Conservation (phyloP, 306 rosid genomes). For the Prunus davidiana region DNA sequence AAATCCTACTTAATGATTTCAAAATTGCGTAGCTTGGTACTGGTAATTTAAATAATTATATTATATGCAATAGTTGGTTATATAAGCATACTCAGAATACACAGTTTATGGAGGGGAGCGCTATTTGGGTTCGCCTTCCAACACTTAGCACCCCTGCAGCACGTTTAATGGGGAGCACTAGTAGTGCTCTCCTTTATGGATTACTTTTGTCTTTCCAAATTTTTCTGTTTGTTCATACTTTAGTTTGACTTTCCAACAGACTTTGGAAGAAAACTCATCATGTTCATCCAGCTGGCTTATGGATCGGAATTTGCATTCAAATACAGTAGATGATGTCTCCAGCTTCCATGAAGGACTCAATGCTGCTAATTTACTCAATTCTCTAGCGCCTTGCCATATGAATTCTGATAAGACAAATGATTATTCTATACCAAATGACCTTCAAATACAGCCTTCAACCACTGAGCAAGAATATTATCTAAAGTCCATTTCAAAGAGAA, state of each 20-base stretch:
- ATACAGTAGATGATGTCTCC: slow-evolving; percentile 25
- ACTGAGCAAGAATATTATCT: slow-evolving; percentile 26
- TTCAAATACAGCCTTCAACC: slow-evolving; percentile 29
- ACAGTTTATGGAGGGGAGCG: neutral
- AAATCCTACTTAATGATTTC: neutral
- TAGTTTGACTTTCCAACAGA: slow-evolving; percentile 40
- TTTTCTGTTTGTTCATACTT: slow-evolving; percentile 15
- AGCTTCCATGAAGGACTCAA: slow-evolving; percentile 30
- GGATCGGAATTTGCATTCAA: slow-evolving; percentile 32
- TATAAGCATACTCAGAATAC: neutral
- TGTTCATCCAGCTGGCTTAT: slow-evolving; percentile 33
- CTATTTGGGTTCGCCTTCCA: neutral
- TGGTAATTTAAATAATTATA: neutral
- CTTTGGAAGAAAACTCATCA: slow-evolving; percentile 32
- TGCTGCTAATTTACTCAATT: slow-evolving; percentile 35
- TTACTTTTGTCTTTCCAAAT: slow-evolving; percentile 5
- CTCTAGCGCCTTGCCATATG: slow-evolving; percentile 15
- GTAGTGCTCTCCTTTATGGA: neutral
- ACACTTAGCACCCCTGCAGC: neutral
- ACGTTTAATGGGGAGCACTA: neutral
- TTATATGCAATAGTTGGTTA: neutral
- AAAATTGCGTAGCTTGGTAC: neutral
- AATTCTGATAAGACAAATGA: slow-evolving; percentile 27
- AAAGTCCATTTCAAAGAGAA: slow-evolving; percentile 38
- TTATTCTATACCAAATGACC: slow-evolving; percentile 29